These are phyloP conservation scores for Chaetomiaceae sp. DNA, from an alignment of 2,329 filamentous ascomycete species.

Conservation along the genomic window DNA sequence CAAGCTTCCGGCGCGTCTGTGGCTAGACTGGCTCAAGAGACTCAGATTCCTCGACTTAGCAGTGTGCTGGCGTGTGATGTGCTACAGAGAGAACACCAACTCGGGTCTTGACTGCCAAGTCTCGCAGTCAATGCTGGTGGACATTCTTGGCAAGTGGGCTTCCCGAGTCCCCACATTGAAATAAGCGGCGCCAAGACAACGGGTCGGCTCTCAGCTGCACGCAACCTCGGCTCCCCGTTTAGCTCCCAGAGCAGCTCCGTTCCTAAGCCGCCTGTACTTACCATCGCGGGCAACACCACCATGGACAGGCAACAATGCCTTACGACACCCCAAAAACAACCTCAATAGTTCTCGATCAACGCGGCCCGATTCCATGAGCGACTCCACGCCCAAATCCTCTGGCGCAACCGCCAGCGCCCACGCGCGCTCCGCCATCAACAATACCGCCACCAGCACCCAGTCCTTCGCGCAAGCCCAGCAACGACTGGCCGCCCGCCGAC, in stretches of 20 bases:
- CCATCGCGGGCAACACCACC: background rate
- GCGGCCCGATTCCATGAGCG: conserved; percentile 13
- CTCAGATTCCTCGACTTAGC: no score
- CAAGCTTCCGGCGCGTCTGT: no score
- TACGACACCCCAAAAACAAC: background rate
- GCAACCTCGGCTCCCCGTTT: conserved; percentile 17
- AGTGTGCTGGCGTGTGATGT: no score
- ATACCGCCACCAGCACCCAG: conserved; percentile 10
- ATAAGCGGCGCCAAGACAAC: background rate
- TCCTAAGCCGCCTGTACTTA: background rate
- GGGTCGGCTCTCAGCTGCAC: conserved; percentile 14
- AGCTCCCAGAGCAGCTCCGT: conserved; percentile 1
- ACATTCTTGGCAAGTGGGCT: conserved; percentile 1
- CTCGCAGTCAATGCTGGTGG: background rate
- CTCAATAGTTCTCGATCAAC: background rate
- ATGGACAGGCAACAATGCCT: conserved; percentile 5
- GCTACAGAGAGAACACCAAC: no score
- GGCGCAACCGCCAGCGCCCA: background rate
- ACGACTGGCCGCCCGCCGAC: conserved; percentile 74
- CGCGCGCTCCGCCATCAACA: background rate
- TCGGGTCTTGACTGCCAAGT: no score
- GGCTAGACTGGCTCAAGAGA: no score
- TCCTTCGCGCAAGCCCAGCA: conserved; percentile 84
- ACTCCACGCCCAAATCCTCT: conserved; percentile 3
- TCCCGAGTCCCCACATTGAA: background rate